Evolutionary conservation across 768 basidiomycete genomes (phyloP), one percentile per base, ranked within the genome.

Genomic region (Podaxis sp.): DNA sequence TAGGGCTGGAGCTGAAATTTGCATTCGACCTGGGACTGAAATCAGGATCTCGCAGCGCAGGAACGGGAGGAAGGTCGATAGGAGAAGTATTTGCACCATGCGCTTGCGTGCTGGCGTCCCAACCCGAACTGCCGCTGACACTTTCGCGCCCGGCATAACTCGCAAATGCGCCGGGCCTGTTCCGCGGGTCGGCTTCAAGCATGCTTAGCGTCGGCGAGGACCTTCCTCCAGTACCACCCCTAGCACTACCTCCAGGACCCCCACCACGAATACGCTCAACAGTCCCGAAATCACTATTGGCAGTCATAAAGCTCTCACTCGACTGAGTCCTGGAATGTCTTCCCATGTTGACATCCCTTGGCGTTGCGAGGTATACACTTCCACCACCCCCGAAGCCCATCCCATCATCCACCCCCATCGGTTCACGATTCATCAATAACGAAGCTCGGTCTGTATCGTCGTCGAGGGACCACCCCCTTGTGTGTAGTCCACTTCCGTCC

Each of bases 401-500:
- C 17, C 40, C 54, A 57, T 30, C 46, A 40, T 63, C 61, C 15
- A 62, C 46, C 36, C 28, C 30, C 61, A 62, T 62, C 12, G 61
- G 61, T n/a, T 40, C 17, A 5, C 52, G 61, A 15, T 51, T 11
- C 11, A 62, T 38, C 52, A 61, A 38, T n/a, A 48, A 46, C 19
- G 61, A 62, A 19, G 61, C 52, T 33, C 33, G 57, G 3, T 58
- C 57, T 11, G 38, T 19, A 40, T 63, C 61, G 24, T 63, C 61
- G 19, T 56, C 54, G 2, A 55, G 38, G 3, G 61, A 63, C 61
- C 61, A 63, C 3, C 61, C 61, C 12, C 61, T 48, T 3, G 46
- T 36, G 2, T 39, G 54, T 12, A 1, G 9, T 9, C 19, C 44
- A 46, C n/a, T 22, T 3, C 44, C 44, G 9, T 19, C 7, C 2